Conservation (phyloP, 495 filamentous ascomycete species). For the Lasiosphaeria miniovina region DNA sequence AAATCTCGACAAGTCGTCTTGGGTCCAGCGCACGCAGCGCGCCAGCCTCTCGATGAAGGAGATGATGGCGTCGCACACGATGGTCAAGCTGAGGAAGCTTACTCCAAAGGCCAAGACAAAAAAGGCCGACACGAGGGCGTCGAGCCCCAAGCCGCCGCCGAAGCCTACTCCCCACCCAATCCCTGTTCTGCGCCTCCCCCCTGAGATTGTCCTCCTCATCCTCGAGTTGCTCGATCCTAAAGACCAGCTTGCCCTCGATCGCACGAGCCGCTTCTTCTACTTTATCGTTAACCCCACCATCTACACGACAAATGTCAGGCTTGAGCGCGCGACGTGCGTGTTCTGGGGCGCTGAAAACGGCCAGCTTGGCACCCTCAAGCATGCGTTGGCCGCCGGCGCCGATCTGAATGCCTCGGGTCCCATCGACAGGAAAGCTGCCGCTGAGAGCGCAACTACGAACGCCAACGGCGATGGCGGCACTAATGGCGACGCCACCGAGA, state of each 20-base stretch:
- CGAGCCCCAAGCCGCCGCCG: slow-evolving; percentile 7
- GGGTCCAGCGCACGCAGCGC: background rate
- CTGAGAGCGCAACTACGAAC: background rate
- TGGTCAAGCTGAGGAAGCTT: slow-evolving; percentile 12
- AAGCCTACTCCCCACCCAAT: slow-evolving; percentile 1
- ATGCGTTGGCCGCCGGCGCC: slow-evolving; percentile 26
- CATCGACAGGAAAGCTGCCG: slow-evolving; percentile 11
- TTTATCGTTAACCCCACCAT: slow-evolving; percentile 21
- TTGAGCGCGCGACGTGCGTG: background rate
- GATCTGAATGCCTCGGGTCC: slow-evolving; percentile 23
- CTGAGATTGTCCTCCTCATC: slow-evolving; percentile 30
- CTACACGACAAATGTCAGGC: slow-evolving; percentile 22
- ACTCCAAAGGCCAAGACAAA: slow-evolving; percentile 10
- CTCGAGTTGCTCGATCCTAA: slow-evolving; percentile 18
- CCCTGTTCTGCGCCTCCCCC: slow-evolving; percentile 19
- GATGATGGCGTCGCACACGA: slow-evolving; percentile 14
- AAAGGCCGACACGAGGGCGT: slow-evolving; percentile 13
- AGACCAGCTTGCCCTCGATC: slow-evolving; percentile 21
- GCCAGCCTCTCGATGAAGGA: background rate
- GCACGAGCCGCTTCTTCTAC: slow-evolving; percentile 20
- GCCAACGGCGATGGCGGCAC: slow-evolving; percentile 2
- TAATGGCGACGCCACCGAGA: background rate
- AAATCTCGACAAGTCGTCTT: background rate
- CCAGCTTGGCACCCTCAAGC: slow-evolving; percentile 25
- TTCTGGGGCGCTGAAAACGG: slow-evolving; percentile 10